Conservation (phyloP, 2,329 filamentous ascomycete genomes). For the Claviceps digitariae region DNA sequence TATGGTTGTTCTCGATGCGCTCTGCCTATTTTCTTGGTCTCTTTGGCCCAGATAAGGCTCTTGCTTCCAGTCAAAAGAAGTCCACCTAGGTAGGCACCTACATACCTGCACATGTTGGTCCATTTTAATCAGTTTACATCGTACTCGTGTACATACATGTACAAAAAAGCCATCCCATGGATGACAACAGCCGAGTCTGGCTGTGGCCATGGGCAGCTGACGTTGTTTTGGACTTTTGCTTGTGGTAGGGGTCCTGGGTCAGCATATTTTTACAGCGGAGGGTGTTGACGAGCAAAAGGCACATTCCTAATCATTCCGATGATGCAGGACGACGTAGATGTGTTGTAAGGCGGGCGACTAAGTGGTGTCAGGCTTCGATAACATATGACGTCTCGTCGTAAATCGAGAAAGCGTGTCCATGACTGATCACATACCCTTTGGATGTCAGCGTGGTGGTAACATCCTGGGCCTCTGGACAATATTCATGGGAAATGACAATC, state of each 20-base stretch:
- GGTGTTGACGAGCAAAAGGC: not conserved
- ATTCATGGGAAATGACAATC: not conserved
- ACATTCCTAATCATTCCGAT: conserved; percentile 2
- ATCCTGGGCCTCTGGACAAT: not conserved
- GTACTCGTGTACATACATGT: not conserved
- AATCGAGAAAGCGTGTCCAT: not conserved
- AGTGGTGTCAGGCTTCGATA: conserved; percentile 1
- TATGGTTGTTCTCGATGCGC: conserved; percentile 42
- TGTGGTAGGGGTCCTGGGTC: not conserved
- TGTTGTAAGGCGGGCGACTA: not conserved
- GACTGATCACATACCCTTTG: not conserved
- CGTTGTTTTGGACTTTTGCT: not conserved
- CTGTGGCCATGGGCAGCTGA: not conserved
- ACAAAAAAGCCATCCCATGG: not conserved
- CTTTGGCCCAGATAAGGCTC: conserved; percentile 36
- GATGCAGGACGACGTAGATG: conserved; percentile 1
- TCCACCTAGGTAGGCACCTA: conserved; percentile 10
- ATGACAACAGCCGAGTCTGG: not conserved
- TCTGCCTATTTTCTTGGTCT: conserved; percentile 43
- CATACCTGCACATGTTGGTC: too few relatives aligned
- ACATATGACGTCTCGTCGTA: not conserved
- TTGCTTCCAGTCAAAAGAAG: conserved; percentile 13
- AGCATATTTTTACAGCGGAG: not conserved
- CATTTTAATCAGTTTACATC: not conserved
- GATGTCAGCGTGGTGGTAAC: too few relatives aligned